phyloP scores from a whole-genome alignment of 768 basidiomycete species.

The Amanita exitialis region DNA sequence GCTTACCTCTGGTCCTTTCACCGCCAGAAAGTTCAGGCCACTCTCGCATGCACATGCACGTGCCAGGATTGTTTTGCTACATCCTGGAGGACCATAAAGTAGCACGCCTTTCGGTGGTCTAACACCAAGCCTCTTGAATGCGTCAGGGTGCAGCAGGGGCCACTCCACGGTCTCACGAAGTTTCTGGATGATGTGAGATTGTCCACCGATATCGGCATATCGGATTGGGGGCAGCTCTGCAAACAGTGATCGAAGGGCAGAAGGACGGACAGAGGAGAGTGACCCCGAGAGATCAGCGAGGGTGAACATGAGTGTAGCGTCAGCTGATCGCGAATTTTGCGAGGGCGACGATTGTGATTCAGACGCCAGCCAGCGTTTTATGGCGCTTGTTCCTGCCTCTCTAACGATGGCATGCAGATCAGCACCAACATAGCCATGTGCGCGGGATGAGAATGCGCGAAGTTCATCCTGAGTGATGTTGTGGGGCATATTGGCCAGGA shows the following conservation, averaged over 20 bases:
- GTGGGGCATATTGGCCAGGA: conserved; percentile 77
- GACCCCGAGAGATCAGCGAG: conserved; percentile 58
- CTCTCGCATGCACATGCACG: conserved; percentile 90
- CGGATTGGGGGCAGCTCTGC: conserved; percentile 74
- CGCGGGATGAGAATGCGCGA: conserved; percentile 55
- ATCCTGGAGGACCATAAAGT: conserved; percentile 94
- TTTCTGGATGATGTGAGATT: conserved; percentile 70
- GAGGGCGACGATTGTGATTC: conserved; percentile 5
- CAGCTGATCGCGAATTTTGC: conserved; percentile 7
- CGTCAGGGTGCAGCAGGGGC: conserved; percentile 82
- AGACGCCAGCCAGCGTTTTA: conserved; percentile 63
- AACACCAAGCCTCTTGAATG: conserved; percentile 82
- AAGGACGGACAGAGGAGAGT: conserved; percentile 76
- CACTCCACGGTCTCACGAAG: conserved; percentile 90
- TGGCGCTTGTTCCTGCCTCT: conserved; percentile 85
- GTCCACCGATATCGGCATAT: conserved; percentile 89
- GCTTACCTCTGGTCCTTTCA: conserved; percentile 92
- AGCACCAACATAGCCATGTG: conserved; percentile 96
- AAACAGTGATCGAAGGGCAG: conserved; percentile 90
- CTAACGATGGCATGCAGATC: conserved; percentile 89
- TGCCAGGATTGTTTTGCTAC: conserved; percentile 90
- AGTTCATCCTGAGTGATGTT: conserved; percentile 52
- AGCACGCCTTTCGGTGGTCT: conserved; percentile 83
- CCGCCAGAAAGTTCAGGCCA: conserved; percentile 92
- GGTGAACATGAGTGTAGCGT: conserved; percentile 26